Base-by-base conservation (phyloP, 768 basidiomycete genomes). In the Mycena leptocephala region DNA sequence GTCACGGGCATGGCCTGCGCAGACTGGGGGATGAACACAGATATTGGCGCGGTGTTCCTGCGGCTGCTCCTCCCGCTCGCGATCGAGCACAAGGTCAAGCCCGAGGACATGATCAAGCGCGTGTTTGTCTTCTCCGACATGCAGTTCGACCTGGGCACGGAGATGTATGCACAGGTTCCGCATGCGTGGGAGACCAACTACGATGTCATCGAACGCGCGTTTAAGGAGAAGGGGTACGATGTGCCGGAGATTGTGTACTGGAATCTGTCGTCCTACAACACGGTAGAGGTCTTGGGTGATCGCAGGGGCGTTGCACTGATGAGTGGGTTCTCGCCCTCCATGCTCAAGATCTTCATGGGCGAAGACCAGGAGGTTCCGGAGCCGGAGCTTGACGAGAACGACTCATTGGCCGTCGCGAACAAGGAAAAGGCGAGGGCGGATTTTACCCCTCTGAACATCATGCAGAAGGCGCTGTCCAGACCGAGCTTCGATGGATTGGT, bases 91-190 rank as follows among this genome's bases (percentile, higher is more conserved):
- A 86, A 90, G 0, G 84, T 96, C n/a, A 85, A 86, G 64, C 89
- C 87, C 70, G 93, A 93, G 65, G 90, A 95, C 59, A 95, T 95
- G 94, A 89, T 95, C 84, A 92, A 93, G 85, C 89, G 93, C 6
- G 84, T 95, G 0, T 95, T 95, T 80, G 88, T 95, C 53, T 95
- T 96, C 81, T 90, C 91, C 3, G 94, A 95, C 80, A 95, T 95
- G 94, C 94, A 95, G 83, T 95, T 95, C 76, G 93, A 95, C 79
- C 2, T 1, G 2, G 64, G 69, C n/a, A n/a, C n/a, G n/a, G n/a
- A n/a, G n/a, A n/a, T n/a, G n/a, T n/a, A n/a, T 43, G 71, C 41
- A 58, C 24, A n/a, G 65, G 20, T 33, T 22, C 56, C 7, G 51
- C 13, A 28, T 2, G 43, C 77, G 0, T 94, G 93, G 92, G 87